Base-by-base conservation (phyloP, 495 filamentous ascomycete species). In the Staphylotrichum longicolle region DNA sequence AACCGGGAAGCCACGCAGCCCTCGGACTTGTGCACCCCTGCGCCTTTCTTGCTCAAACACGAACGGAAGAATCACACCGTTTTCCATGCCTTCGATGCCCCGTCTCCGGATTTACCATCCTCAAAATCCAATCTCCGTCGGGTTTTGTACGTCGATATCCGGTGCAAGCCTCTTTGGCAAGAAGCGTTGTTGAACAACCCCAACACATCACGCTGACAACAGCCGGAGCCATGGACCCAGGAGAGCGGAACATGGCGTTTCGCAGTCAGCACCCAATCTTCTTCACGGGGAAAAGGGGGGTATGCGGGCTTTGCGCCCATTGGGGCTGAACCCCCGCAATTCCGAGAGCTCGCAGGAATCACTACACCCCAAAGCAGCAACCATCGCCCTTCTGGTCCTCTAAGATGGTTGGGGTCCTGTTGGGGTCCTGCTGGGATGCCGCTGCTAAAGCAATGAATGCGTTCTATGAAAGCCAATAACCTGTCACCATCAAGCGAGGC, bases 221-320 rank as follows among this genome's bases (percentile, higher is more conserved):
- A 39, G 37, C 37, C n/a, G 27, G 10, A 41, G 46, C 2, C 20
- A 14, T 7, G 8, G 56, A 58, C 46, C 56, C 46, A 58, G 46
- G 7, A 42, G 12, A 20, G 35, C 27, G 56, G 56, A 58, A 50
- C 56, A 50, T 34, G 46, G 56, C 56, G 56, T 58, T 46, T 58
- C 35, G 46, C 46, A 58, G 56, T 58, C 56, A 58, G 56, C 46
- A 58, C 56, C 56, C 56, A 50, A 58, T 58, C 56, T 45, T 33
- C 27, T 9, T 12, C 33, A 33, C 32, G 32, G 44, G 14, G 45
- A 8, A 30, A 30, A 27, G 34, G 30, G 51, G 7, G 3, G 51
- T 10, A 30, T 39, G n/a, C 8, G 37, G 37, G 37, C 37, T 6
- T 10, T 39, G 37, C 10, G 37, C 10, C 49, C 33, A 37, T 37